Evolutionary conservation across 2,329 filamentous ascomycete species (phyloP), one percentile per base, ranked within the genome.

Genomic region (Chaetomiaceae sp.): DNA sequence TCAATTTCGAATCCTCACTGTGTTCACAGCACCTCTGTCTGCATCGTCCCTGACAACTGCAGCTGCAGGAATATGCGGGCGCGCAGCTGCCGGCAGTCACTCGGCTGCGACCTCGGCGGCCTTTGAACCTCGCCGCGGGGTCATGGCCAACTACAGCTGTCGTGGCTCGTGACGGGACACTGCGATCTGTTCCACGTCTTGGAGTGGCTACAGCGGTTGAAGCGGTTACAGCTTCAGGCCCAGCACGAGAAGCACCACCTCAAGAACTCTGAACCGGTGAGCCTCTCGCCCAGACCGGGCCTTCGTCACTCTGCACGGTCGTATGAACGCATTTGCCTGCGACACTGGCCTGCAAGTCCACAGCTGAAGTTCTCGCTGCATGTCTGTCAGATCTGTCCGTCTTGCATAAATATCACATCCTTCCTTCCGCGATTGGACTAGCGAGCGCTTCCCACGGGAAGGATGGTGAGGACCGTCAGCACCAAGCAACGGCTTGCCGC

Each of bases 371-470:
- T 33, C 36, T 23, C n/a, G 31, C 22, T 49, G 49, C 17, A 46
- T n/a, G 47, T 48, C 39, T 43, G 40, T 29, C 51, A 42, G n/a
- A 40, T 27, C n/a, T 17, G 47, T 29, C 19, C 31, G 19, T 39
- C 47, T 25, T 49, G 53, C 55, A 54, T 53, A 49, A 51, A 55
- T 56, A 60, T 60, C 58, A 60, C 58, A 58, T 54, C 53, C 46
- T 40, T 33, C 46, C 22, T 45, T 45, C 45, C 40, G 20, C 31
- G 48, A 33, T 49, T 11, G 51, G 45, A 44, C 45, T 48, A 53
- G 39, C 39, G 38, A 19, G 11, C 25, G 11, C 12, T 12, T 23
- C 19, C 12, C 23, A 22, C 51, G 8, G 22, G 3, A 23, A 29
- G 34, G 29, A 27, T 7, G 11, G 42, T 11, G 39, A 23, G 7